A percentile compares a stretch with the other conserved stretches of the same genome.
Evolutionary conservation across 2,329 filamentous ascomycete genomes (phyloP).

Genomic region (Aureobasidium sp.): DNA sequence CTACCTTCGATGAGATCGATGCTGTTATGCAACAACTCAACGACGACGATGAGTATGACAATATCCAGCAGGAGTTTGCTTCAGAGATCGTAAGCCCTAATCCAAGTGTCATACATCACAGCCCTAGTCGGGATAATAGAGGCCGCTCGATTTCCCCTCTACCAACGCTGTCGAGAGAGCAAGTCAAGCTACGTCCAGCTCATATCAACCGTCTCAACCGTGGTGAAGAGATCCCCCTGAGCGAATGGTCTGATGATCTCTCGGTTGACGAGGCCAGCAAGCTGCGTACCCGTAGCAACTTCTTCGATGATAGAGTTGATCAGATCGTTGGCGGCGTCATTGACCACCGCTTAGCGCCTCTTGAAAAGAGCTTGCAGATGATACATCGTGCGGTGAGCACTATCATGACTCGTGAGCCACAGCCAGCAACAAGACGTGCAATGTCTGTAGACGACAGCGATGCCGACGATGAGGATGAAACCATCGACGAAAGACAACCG

Average conservation of each 20-base stretch:
- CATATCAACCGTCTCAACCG: slow-evolving; percentile 55
- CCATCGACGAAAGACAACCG: slow-evolving; percentile 54
- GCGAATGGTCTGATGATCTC: slow-evolving; percentile 79
- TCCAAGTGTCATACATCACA: slow-evolving; percentile 7
- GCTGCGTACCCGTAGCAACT: slow-evolving; percentile 68
- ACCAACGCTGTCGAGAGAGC: neutral
- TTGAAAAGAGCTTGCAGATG: slow-evolving; percentile 67
- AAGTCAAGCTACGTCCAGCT: slow-evolving; percentile 10
- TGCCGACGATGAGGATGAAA: slow-evolving; percentile 63
- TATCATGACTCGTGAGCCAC: slow-evolving; percentile 4
- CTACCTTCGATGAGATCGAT: slow-evolving; percentile 76
- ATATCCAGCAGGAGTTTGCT: slow-evolving; percentile 3
- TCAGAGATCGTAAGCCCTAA: slow-evolving; percentile 33
- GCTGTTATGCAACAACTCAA: slow-evolving; percentile 84
- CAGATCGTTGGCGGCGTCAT: slow-evolving; percentile 72
- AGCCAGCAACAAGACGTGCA: slow-evolving; percentile 27
- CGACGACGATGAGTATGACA: slow-evolving; percentile 42
- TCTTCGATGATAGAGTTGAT: slow-evolving; percentile 88
- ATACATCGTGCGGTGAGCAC: slow-evolving; percentile 49
- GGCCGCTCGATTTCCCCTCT: slow-evolving; percentile 12
- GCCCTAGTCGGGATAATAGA: neutral
- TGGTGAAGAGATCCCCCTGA: slow-evolving; percentile 58
- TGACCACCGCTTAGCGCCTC: slow-evolving; percentile 65
- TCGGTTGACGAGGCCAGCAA: slow-evolving; percentile 52
- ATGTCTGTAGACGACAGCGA: slow-evolving; percentile 65